Percentiles rank a stretch among this genome's conserved stretches.
Evolutionary conservation across 1,284 basidiomycete genomes (phyloP).

Genomic region (Exobasidium cylindrosporum): DNA sequence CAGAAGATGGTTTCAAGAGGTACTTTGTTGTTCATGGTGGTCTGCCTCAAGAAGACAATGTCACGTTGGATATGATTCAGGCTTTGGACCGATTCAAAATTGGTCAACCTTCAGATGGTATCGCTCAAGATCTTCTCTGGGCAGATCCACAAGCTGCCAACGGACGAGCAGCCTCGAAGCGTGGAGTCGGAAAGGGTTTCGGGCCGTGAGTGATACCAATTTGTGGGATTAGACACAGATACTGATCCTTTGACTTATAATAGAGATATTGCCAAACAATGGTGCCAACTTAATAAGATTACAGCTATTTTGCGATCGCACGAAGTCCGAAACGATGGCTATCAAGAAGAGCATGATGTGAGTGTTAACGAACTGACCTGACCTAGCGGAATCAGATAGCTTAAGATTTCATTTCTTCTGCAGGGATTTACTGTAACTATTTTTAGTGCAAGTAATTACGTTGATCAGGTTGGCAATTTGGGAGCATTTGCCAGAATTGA

Average conservation of each 20-base stretch:
- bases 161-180: constrained; percentile 94
- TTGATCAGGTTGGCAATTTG: constrained; percentile 57
- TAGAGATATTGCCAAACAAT: constrained; percentile 58
- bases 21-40: constrained; percentile 92
- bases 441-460: constrained; percentile 56
- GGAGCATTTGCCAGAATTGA: constrained; percentile 65
- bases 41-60: constrained; percentile 88
- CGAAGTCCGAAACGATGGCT: constrained; percentile 87
- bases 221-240: no score
- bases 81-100: constrained; percentile 77
- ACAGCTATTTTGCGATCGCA: constrained; percentile 91
- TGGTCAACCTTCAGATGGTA: constrained; percentile 84
- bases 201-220: constrained; percentile 63
- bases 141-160: constrained; percentile 87
- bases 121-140: constrained; percentile 72
- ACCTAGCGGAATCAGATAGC: not conserved
- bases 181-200: constrained; percentile 92
- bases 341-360: constrained; percentile 76
- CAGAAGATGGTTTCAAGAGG: constrained; percentile 75
- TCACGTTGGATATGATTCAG: constrained; percentile 85
- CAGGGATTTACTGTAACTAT: constrained; percentile 61
- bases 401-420: not conserved
- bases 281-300: constrained; percentile 83
- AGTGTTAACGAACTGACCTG: not conserved
- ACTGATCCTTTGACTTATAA: no score